Base-by-base conservation (phyloP, 2,329 filamentous ascomycete species). In the Colletotrichum orchidophilum region DNA sequence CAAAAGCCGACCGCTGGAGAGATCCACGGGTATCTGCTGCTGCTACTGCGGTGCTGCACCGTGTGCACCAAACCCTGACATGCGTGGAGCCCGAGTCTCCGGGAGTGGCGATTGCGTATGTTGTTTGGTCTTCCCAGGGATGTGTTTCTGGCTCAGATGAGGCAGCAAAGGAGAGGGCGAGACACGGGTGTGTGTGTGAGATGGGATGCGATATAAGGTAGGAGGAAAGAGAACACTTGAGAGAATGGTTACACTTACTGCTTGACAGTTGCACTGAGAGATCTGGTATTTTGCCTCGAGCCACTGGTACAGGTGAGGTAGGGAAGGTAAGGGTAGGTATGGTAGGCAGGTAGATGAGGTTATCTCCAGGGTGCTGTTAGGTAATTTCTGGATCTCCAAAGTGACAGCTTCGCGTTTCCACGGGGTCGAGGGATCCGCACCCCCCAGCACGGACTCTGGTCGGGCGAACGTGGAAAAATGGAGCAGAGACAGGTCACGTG, bases 341-440 rank as follows among this genome's bases (percentile, higher is more conserved):
- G n/a, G n/a, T n/a, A 67, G 29, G 42, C 50, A 57, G 55, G 54
- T 33, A 66, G 64, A 68, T 71, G 50, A 71, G 68, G 58, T 46
- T 71, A 53, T 68, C 64, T 62, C 59, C 54, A 65, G 46, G 46
- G 57, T 53, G 39, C 55, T 50, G 63, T 59, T 60, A 54, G 33
- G 68, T 69, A 71, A 71, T 71, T 71, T 71, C 64, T 58, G 27
- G 21, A 58, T 63, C 58, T 71, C 29, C 18, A 71, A 69, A 63
- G 69, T 71, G 64, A 71, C 69, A 68, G 64, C 69, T 68, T 71
- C 68, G 46, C 64, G 13, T 46, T 70, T 49, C 24, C 39, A 49
- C 49, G 49, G 55, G n/a, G 31, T 50, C n/a, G 29, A 39, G 57
- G n/a, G 57, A 11, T 5, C 15, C 39, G 18, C 21, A 18, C 4